These are phyloP conservation scores for Pelargonium nanum DNA, from an alignment of 345 rosid species.

Conservation along the genomic window DNA sequence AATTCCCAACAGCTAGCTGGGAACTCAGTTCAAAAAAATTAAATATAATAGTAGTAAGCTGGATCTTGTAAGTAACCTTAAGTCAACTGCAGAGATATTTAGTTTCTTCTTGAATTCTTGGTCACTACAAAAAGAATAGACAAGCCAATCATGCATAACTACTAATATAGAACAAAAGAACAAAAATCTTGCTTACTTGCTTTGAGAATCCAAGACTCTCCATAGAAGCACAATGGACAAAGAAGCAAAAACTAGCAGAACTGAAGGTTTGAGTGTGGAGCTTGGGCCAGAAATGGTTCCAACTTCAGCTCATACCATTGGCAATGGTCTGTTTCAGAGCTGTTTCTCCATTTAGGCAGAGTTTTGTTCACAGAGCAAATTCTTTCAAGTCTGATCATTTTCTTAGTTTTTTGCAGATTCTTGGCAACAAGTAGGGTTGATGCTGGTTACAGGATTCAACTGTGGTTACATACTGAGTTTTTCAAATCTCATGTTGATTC, in stretches of 20 bases:
- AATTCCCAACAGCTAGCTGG: no score
- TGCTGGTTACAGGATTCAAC: conserved; percentile 24
- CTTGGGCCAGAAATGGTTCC: conserved; percentile 6
- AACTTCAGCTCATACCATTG: conserved; percentile 18
- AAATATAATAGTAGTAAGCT: no score
- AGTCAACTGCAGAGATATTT: no score
- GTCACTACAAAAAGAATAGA: no score
- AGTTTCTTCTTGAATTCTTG: no score
- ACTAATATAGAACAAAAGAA: no score
- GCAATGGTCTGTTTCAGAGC: conserved; percentile 12
- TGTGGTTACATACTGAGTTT: conserved; percentile 25
- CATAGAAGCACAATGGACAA: not conserved
- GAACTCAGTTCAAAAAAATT: no score
- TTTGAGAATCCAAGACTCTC: not conserved
- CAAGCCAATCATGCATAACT: no score
- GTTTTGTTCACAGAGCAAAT: not conserved
- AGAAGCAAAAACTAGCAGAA: not conserved
- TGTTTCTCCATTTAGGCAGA: no score
- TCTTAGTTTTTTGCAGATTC: conserved; percentile 15
- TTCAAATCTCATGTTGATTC: conserved; percentile 20
- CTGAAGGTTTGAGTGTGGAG: conserved; percentile 8
- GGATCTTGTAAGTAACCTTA: no score
- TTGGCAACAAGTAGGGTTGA: conserved; percentile 26
- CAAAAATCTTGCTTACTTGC: not conserved
- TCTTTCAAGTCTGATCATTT: not conserved